Conservation (phyloP, 2,329 filamentous ascomycete species). For the Ambrosiella cleistominuta region DNA sequence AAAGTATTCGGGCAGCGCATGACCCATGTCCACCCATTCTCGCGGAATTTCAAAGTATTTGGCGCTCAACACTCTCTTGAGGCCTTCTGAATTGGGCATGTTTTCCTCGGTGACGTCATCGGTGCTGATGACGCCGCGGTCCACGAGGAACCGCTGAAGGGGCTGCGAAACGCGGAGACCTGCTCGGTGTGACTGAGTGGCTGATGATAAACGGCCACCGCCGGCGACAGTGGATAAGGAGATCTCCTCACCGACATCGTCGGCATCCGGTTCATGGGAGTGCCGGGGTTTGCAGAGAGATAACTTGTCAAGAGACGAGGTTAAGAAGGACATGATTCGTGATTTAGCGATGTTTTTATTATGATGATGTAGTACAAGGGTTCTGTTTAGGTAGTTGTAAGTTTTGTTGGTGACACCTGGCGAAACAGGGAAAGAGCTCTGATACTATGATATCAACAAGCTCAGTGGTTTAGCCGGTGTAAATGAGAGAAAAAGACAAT, state of each 20-base stretch:
- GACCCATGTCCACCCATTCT: constrained; percentile 36
- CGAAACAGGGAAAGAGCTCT: too few species aligned
- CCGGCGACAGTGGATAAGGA: constrained; percentile 35
- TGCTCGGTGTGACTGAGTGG: constrained; percentile 29
- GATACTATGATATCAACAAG: too few species aligned
- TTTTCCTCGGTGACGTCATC: constrained; percentile 29
- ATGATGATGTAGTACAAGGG: neutral
- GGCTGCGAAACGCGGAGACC: constrained; percentile 42
- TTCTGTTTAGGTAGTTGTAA: neutral
- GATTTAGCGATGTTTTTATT: neutral
- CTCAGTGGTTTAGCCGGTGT: too few species aligned
- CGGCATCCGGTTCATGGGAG: constrained; percentile 24
- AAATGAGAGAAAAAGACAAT: too few species aligned
- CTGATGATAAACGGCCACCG: constrained; percentile 37
- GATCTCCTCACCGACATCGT: constrained; percentile 35
- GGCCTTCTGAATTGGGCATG: constrained; percentile 23
- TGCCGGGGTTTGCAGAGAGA: constrained; percentile 3
- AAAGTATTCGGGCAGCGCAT: constrained; percentile 51
- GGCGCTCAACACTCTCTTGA: constrained; percentile 35
- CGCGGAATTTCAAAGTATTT: constrained; percentile 40
- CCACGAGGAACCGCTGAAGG: constrained; percentile 35
- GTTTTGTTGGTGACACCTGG: too few species aligned
- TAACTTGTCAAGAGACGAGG: constrained; percentile 12
- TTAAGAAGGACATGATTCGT: constrained; percentile 13
- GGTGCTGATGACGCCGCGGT: constrained; percentile 32